Base-by-base conservation (phyloP, 345 rosid species). In the Garcia nutans region DNA sequence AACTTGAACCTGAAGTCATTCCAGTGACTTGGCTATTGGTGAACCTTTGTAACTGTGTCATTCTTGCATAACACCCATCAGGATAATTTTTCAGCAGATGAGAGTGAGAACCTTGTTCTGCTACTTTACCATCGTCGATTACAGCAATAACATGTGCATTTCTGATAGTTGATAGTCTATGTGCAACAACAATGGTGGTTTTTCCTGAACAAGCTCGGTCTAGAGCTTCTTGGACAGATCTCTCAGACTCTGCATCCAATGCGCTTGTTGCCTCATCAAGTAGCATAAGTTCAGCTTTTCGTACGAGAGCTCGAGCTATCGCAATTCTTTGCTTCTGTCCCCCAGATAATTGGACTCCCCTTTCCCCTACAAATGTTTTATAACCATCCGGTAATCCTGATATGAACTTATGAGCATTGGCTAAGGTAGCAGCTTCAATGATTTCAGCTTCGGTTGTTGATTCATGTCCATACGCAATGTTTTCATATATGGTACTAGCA, bases 241-340 rank as follows among this genome's bases (percentile, higher is more conserved):
- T 90, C 86, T 93, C 98, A 0, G 98, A 93, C 81, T 96, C 99
- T 0, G 89, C 89, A 78, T 92, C 99, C 3, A 96, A 92, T 0
- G 99, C 97, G 54, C 99, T 96, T 44, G 99, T 96, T 24, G 99
- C 99, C 78, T 96, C 99, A 44, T 96, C 99, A 0, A 96, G 95
- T 74, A 96, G 86, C 94, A 92, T 88, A 19, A 93, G 86, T 84
- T 89, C 98, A 2, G 98, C 93, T 78, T 93, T 93, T 76, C 97
- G 84, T 26, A 93, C 85, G 0, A 96, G 84, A 54, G 98, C 97
- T 54, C 98, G 86, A 1, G 98, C 97, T 42, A 92, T 85, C 6
- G 95, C 97, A 3, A 92, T 85, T 76, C 97, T 89, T 79, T 96
- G 99, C 84, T 93, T 96, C 80, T 96, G 97, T 19, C 99, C 98